Percentiles rank a stretch among this genome's conserved stretches.
Conservation (phyloP, 345 rosid species). For the Microthlaspi erraticum region DNA sequence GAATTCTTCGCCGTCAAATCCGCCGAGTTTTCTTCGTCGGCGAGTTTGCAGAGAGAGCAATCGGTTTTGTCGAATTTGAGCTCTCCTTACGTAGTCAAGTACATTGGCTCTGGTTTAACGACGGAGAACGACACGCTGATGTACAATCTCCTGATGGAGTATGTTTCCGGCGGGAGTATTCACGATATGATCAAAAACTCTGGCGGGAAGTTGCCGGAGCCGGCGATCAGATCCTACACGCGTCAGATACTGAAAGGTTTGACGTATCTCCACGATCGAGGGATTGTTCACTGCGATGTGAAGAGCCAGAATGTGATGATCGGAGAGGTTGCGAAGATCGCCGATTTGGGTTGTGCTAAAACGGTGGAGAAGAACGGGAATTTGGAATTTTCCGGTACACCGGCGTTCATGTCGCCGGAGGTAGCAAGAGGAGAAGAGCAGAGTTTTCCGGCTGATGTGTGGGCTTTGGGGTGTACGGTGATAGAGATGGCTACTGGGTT, state of each 20-base stretch:
- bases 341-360: constrained; percentile 85
- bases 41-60: constrained; percentile 59
- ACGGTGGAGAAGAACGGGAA: constrained; percentile 28
- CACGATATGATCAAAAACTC: constrained; percentile 55
- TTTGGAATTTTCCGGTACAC: constrained; percentile 73
- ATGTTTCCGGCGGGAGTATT: constrained; percentile 70
- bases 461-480: constrained; percentile 85
- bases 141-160: constrained; percentile 77
- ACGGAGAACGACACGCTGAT: constrained; percentile 38
- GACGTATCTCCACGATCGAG: constrained; percentile 60
- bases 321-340: constrained; percentile 60
- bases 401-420: constrained; percentile 96
- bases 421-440: constrained; percentile 88
- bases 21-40: constrained; percentile 56
- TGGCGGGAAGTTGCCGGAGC: constrained; percentile 69
- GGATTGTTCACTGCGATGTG: constrained; percentile 78
- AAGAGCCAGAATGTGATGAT: constrained; percentile 79
- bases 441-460: constrained; percentile 78
- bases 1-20: constrained; percentile 74
- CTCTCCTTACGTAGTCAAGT: constrained; percentile 66
- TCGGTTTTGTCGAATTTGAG: constrained; percentile 57
- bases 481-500: constrained; percentile 83
- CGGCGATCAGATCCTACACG: constrained; percentile 50
- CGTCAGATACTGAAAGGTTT: constrained; percentile 60
- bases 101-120: constrained; percentile 58